Evolutionary conservation across 2,329 filamentous ascomycete species (phyloP).

Genomic region (Claviceps spartinae): DNA sequence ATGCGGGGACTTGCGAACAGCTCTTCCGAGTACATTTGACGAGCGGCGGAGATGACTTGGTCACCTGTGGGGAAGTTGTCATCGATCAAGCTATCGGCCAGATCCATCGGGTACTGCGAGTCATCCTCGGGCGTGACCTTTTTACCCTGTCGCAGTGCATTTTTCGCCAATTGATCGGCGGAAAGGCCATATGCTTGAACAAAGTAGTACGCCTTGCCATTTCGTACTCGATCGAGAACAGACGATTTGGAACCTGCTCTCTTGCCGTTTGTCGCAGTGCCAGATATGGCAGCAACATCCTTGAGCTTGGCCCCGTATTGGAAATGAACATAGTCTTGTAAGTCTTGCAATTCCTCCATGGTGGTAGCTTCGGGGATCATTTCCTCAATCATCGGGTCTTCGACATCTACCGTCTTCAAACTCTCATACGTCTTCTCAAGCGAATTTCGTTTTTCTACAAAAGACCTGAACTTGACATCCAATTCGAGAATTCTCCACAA

Average conservation of each 20-base stretch:
- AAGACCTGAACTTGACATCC: slow-evolving; percentile 86
- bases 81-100: slow-evolving; percentile 67
- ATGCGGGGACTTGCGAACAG: slow-evolving; percentile 77
- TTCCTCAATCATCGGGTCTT: slow-evolving; percentile 66
- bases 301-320: slow-evolving; percentile 76
- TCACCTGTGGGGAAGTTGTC: slow-evolving; percentile 63
- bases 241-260: slow-evolving; percentile 73
- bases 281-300: slow-evolving; percentile 55
- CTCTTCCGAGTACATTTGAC: slow-evolving; percentile 83
- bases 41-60: slow-evolving; percentile 64
- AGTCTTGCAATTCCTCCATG: slow-evolving; percentile 90
- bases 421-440: slow-evolving; percentile 69
- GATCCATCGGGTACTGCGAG: slow-evolving; percentile 62
- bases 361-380: slow-evolving; percentile 68
- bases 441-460: slow-evolving; percentile 81
- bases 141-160: slow-evolving; percentile 64
- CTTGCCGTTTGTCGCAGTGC: slow-evolving; percentile 53
- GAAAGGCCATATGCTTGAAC: slow-evolving; percentile 85
- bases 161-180: slow-evolving; percentile 77
- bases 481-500: slow-evolving; percentile 91
- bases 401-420: slow-evolving; percentile 48
- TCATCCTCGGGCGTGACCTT: slow-evolving; percentile 79
- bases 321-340: slow-evolving; percentile 95
- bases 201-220: slow-evolving; percentile 64
- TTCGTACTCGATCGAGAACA: slow-evolving; percentile 72